Conservation (phyloP, 2,329 filamentous ascomycete species). For the Claviceps digitariae region DNA sequence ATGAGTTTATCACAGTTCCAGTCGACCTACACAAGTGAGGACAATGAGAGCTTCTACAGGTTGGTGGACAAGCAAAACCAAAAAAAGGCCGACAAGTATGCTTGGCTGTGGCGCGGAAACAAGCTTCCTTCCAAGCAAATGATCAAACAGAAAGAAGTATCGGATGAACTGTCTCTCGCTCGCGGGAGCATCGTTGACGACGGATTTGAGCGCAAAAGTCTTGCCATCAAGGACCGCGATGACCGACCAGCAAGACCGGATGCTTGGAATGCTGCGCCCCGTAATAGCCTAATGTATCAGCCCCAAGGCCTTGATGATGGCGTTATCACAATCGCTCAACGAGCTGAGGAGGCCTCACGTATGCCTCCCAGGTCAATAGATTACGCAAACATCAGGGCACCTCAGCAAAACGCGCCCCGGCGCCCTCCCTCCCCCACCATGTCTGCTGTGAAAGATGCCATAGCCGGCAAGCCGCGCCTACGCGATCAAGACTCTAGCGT, state of each 20-base stretch:
- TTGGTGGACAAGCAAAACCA: constrained; percentile 83
- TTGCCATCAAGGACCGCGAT: constrained; percentile 53
- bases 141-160: constrained; percentile 50
- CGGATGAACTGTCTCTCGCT: constrained; percentile 35
- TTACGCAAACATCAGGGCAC: constrained; percentile 74
- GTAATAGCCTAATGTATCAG: constrained; percentile 79
- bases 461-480: constrained; percentile 55
- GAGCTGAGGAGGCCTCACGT: constrained; percentile 54
- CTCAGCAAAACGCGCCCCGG: constrained; percentile 29
- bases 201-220: constrained; percentile 41
- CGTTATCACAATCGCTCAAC: constrained; percentile 50
- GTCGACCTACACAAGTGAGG: constrained; percentile 87
- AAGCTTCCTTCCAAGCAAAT: constrained; percentile 74
- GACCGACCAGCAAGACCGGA: constrained; percentile 66
- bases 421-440: constrained; percentile 66
- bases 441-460: constrained; percentile 72
- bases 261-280: constrained; percentile 58
- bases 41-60: constrained; percentile 94
- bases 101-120: constrained; percentile 81
- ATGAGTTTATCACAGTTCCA: constrained; percentile 81
- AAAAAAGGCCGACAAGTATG: constrained; percentile 70
- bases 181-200: constrained; percentile 36
- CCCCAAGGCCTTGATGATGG: constrained; percentile 51
- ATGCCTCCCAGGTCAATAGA: constrained; percentile 65
- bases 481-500: constrained; percentile 48